phyloP scores from a whole-genome alignment of 192 early-diverging fungal genomes.

The Backusella westeae region DNA sequence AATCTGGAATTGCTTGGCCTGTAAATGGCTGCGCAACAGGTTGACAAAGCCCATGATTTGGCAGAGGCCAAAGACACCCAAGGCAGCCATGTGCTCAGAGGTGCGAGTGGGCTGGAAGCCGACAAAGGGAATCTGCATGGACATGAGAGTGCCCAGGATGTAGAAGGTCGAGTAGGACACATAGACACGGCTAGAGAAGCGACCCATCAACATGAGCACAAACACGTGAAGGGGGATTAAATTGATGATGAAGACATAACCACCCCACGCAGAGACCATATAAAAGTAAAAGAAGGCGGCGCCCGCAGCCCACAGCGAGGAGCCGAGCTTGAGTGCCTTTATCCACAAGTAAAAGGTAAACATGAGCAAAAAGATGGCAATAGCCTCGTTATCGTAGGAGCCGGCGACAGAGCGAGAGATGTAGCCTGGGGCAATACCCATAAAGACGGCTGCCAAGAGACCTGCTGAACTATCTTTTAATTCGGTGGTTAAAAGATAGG shows the following conservation, averaged over 20 bases:
- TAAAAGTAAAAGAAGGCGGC: constrained; percentile 97
- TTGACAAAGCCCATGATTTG: constrained; percentile 95
- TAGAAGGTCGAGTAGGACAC: constrained; percentile 99
- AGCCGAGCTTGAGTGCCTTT: constrained; percentile 93
- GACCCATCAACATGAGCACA: constrained; percentile 92
- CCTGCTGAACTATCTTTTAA: constrained; percentile 91
- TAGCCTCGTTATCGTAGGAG: constrained; percentile 99
- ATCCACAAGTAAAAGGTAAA: constrained; percentile 99
- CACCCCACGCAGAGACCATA: constrained; percentile 99
- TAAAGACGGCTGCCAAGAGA: constrained; percentile 95
- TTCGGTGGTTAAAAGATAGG: constrained; percentile 91
- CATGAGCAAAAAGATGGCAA: constrained; percentile 98
- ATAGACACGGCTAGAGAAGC: constrained; percentile 90
- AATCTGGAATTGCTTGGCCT: constrained; percentile 81
- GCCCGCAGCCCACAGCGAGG: constrained; percentile 81
- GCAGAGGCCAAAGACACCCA: constrained; percentile 93
- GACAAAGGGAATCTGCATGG: constrained; percentile 99
- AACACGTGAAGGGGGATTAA: constrained; percentile 96
- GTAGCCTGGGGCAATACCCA: constrained; percentile 98
- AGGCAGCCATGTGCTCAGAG: constrained; percentile 98
- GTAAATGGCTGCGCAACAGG: constrained; percentile 74
- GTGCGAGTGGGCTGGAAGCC: constrained; percentile 97
- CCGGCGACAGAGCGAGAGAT: constrained; percentile 99
- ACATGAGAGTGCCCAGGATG: constrained; percentile 90
- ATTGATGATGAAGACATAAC: constrained; percentile 99